A percentile compares a stretch with the other conserved stretches of the same genome.
phyloP scores from a whole-genome alignment of 2,329 filamentous ascomycete species.

The Colletotrichum endophyticum region DNA sequence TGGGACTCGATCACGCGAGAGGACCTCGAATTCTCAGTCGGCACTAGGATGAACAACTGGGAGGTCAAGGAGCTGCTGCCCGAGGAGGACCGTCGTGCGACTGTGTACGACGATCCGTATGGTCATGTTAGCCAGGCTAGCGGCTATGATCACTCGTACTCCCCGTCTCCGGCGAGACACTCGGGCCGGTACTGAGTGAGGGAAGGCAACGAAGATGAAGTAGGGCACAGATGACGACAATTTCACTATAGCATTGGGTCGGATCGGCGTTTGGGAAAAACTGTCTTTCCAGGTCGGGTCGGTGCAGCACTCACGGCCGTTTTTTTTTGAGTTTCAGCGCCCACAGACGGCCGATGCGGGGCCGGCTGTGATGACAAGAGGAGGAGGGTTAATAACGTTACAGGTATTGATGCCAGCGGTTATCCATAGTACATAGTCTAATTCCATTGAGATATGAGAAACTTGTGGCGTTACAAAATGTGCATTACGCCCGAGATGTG shows the following conservation, averaged over 20 bases:
- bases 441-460: conserved; percentile 2
- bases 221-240: background rate
- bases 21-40: conserved; percentile 97
- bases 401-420: background rate
- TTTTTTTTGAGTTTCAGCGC: background rate
- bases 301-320: background rate
- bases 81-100: conserved; percentile 78
- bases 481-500: background rate
- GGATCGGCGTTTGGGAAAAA: conserved; percentile 12
- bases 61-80: conserved; percentile 91
- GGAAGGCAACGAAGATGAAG: background rate
- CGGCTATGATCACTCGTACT: conserved; percentile 57
- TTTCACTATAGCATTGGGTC: background rate
- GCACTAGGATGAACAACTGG: conserved; percentile 95
- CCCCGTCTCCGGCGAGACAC: conserved; percentile 46
- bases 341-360: background rate
- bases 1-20: conserved; percentile 99
- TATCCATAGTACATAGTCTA: conserved; percentile 7
- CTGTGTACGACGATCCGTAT: conserved; percentile 75
- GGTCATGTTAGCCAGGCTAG: conserved; percentile 62
- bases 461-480: background rate
- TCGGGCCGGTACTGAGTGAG: conserved; percentile 49
- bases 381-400: background rate
- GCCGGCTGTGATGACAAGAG: background rate
- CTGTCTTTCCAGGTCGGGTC: conserved; percentile 1